Conservation (phyloP, 306 rosid species). For the Dicorynia guianensis region DNA sequence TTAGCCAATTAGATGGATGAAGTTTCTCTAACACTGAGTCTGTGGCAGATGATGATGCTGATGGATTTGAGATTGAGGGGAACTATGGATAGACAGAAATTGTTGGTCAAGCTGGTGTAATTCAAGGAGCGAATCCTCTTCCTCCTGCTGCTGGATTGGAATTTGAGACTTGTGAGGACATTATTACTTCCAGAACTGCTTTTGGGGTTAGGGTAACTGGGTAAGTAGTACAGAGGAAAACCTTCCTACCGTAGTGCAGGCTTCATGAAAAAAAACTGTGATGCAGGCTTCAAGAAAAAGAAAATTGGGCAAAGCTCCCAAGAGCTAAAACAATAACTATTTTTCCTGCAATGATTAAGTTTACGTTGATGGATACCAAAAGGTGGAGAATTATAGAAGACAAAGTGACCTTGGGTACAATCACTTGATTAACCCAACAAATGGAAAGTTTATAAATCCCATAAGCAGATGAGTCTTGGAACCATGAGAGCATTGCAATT, state of each 20-base stretch:
- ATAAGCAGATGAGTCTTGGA: constrained; percentile 59
- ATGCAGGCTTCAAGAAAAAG: constrained; percentile 80
- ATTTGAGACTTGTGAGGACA: constrained; percentile 74
- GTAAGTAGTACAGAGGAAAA: constrained; percentile 78
- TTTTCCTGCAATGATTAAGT: constrained; percentile 83
- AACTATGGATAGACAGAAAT: constrained; percentile 62
- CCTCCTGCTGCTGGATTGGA: constrained; percentile 82
- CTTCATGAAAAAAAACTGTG: no score
- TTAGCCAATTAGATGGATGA: constrained; percentile 57
- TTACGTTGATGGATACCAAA: constrained; percentile 71
- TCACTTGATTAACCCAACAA: constrained; percentile 72
- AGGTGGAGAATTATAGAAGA: constrained; percentile 87
- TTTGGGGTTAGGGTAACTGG: constrained; percentile 81
- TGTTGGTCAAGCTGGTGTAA: constrained; percentile 53
- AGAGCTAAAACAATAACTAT: constrained; percentile 85
- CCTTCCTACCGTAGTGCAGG: constrained; percentile 85
- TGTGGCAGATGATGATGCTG: constrained; percentile 63
- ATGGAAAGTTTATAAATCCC: constrained; percentile 72
- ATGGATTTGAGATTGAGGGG: constrained; percentile 63
- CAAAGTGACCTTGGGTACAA: constrained; percentile 78
- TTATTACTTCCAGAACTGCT: constrained; percentile 80
- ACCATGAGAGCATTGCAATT: constrained; percentile 64
- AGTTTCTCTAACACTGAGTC: constrained; percentile 74
- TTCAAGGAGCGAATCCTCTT: constrained; percentile 63
- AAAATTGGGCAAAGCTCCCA: constrained; percentile 73